phyloP scores from a whole-genome alignment of 1,284 basidiomycete genomes.

The Microbotryomycetes sp. region DNA sequence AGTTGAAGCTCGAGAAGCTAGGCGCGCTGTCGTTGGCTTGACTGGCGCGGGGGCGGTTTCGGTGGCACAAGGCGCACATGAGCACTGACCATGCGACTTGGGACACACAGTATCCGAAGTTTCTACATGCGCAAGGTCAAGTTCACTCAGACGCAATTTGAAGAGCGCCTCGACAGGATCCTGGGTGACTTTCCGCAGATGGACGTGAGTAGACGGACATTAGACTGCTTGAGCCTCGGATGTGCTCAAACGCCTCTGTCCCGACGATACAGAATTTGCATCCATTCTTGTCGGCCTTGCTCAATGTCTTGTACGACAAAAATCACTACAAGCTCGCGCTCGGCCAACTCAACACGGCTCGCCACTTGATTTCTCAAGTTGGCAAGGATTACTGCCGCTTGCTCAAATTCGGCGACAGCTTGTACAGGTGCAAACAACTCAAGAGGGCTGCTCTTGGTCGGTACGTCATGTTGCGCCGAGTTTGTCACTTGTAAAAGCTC shows the following conservation, averaged over 20 bases:
- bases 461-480: conserved; percentile 46
- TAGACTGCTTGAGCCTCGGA: background rate
- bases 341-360: conserved; percentile 84
- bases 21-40: background rate
- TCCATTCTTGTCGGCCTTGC: conserved; percentile 83
- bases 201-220: conserved; percentile 59
- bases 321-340: conserved; percentile 97
- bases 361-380: conserved; percentile 89
- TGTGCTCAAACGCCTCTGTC: background rate
- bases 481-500: background rate
- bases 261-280: conserved; percentile 65
- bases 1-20: conserved; percentile 51
- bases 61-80: too few relatives aligned
- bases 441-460: conserved; percentile 90
- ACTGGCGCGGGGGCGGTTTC: background rate
- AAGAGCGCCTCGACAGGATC: conserved; percentile 91
- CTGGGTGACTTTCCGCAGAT: conserved; percentile 93
- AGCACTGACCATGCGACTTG: background rate
- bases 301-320: conserved; percentile 97
- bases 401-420: conserved; percentile 89
- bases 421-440: conserved; percentile 94
- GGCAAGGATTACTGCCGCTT: conserved; percentile 91
- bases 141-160: conserved; percentile 95
- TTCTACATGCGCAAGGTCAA: conserved; percentile 55
- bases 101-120: background rate